Percentiles rank a stretch among this genome's conserved stretches.
phyloP scores from a whole-genome alignment of 176 grass and related monocot species.

The Pontederia paniculata region DNA sequence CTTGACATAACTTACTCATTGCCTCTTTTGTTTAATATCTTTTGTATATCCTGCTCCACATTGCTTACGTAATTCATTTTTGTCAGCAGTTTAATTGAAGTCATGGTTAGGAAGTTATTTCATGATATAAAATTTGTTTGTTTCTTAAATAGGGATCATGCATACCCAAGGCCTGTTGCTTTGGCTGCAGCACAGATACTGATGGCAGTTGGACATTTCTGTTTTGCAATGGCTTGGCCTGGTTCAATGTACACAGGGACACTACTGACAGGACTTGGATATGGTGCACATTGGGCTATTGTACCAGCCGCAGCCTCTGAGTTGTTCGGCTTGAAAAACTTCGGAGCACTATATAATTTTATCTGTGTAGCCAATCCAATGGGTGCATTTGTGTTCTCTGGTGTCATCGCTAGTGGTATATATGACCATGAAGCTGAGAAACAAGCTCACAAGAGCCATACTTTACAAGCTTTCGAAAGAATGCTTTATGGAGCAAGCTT shows the following conservation, averaged over 20 bases:
- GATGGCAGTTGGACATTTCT: constrained; percentile 3
- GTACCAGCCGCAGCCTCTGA: constrained; percentile 1
- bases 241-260: background rate
- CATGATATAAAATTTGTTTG: too few species aligned
- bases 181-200: background rate
- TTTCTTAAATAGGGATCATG: background rate
- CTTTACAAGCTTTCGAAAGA: background rate
- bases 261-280: background rate
- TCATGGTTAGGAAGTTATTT: too few species aligned
- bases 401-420: constrained; percentile 2
- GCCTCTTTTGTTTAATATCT: too few species aligned
- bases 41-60: too few species aligned
- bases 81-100: too few species aligned
- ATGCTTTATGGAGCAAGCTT: background rate
- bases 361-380: background rate
- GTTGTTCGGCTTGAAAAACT: constrained; percentile 5
- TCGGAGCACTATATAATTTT: background rate
- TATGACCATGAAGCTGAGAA: constrained; percentile 2
- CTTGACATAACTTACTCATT: too few species aligned
- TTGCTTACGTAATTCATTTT: too few species aligned
- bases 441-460: background rate
- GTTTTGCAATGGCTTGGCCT: constrained; percentile 1
- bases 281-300: constrained; percentile 1
- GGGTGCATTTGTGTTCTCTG: background rate
- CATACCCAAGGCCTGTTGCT: constrained; percentile 1